These are phyloP conservation scores for Brassica rapa DNA, from an alignment of 345 rosid genomes.

Conservation along the genomic window DNA sequence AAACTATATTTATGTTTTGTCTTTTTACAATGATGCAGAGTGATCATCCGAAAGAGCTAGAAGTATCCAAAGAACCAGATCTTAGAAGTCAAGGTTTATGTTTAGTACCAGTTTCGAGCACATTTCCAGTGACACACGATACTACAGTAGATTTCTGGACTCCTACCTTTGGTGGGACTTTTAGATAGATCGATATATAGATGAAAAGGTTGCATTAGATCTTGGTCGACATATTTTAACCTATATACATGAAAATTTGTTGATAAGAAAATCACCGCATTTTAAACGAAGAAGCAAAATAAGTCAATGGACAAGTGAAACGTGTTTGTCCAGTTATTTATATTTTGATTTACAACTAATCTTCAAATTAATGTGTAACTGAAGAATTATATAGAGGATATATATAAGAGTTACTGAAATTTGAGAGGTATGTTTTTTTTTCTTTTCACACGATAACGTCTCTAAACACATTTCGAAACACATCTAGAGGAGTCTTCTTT, in stretches of 20 bases:
- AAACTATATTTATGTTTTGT: neutral
- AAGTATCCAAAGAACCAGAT: conserved; percentile 71
- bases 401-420: neutral
- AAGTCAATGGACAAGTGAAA: conserved; percentile 23
- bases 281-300: conserved; percentile 19
- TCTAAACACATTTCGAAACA: neutral
- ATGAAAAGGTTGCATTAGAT: conserved; percentile 43
- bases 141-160: conserved; percentile 80
- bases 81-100: conserved; percentile 91
- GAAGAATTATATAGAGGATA: neutral
- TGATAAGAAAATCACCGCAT: conserved; percentile 11
- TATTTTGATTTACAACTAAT: neutral
- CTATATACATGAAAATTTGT: conserved; percentile 20
- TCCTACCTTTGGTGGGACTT: conserved; percentile 97
- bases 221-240: conserved; percentile 23
- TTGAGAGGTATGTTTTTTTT: conserved; percentile 5
- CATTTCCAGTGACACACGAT: conserved; percentile 87
- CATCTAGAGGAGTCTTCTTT: neutral
- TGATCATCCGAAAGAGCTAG: conserved; percentile 58
- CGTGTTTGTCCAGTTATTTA: conserved; percentile 25
- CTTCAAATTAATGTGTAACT: conserved; percentile 18
- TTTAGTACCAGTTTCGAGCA: conserved; percentile 86
- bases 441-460: neutral
- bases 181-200: conserved; percentile 55
- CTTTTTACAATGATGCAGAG: conserved; percentile 28